A percentile compares a stretch with the other conserved stretches of the same genome.
phyloP scores from a whole-genome alignment of 306 rosid species.

The Trifolium subterraneum region DNA sequence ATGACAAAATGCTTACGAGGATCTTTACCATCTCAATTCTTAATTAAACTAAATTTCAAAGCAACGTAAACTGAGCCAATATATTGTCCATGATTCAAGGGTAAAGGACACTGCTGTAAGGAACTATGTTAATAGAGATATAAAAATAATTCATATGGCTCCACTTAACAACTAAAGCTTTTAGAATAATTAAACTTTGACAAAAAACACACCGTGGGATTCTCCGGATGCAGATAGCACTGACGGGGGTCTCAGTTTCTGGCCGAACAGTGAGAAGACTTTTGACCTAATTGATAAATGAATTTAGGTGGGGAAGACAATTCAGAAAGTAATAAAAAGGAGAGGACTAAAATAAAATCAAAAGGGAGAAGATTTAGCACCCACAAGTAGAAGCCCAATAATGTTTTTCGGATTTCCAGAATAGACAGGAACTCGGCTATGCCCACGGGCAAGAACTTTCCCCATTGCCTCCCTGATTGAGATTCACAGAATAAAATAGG shows the following conservation, averaged over 20 bases:
- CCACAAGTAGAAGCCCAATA: constrained; percentile 90
- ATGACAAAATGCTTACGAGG: too few species aligned
- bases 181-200: constrained; percentile 1
- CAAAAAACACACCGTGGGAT: constrained; percentile 78
- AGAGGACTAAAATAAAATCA: constrained; percentile 7
- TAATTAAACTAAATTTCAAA: too few species aligned
- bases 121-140: neutral
- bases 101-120: constrained; percentile 19
- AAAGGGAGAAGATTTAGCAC: constrained; percentile 39
- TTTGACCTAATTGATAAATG: constrained; percentile 66
- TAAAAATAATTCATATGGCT: neutral
- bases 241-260: constrained; percentile 95
- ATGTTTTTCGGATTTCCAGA: constrained; percentile 88
- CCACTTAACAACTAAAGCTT: constrained; percentile 18
- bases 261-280: constrained; percentile 95
- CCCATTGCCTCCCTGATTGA: constrained; percentile 98
- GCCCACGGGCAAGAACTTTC: constrained; percentile 94
- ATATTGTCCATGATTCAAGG: constrained; percentile 3
- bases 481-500: constrained; percentile 19
- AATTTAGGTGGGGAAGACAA: constrained; percentile 29
- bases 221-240: constrained; percentile 92
- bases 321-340: neutral
- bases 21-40: too few species aligned
- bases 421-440: constrained; percentile 97
- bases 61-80: too few species aligned